A percentile compares a stretch with the other conserved stretches of the same genome.
Evolutionary conservation across 2,329 filamentous ascomycete genomes (phyloP).

Genomic region (Alternaria brassicicola): DNA sequence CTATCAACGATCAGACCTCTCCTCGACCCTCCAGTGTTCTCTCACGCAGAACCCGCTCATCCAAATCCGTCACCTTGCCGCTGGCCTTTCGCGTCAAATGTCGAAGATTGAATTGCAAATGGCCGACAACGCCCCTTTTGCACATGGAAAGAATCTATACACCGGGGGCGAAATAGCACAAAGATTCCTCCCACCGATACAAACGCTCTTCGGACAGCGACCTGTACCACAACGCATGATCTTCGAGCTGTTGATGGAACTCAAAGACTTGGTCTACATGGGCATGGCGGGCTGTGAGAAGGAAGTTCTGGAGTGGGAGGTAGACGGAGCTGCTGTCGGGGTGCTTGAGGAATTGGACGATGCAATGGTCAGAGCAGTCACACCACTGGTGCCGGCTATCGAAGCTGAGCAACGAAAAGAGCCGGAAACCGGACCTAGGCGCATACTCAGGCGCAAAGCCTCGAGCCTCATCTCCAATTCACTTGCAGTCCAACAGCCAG

Average conservation of each 20-base stretch:
- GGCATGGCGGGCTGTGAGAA: constrained; percentile 35
- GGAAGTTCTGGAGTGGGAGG: constrained; percentile 41
- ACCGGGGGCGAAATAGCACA: constrained; percentile 43
- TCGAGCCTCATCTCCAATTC: constrained; percentile 13
- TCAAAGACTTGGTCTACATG: constrained; percentile 40
- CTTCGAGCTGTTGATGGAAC: constrained; percentile 44
- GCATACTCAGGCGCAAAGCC: constrained; percentile 28
- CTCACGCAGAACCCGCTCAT: constrained; percentile 42
- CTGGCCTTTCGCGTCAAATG: constrained; percentile 45
- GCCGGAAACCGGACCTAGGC: constrained; percentile 13
- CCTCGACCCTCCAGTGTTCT: constrained; percentile 38
- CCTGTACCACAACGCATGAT: constrained; percentile 44
- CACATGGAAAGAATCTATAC: constrained; percentile 41
- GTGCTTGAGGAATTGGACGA: constrained; percentile 43
- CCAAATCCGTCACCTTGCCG: constrained; percentile 43
- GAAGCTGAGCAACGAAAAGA: constrained; percentile 3
- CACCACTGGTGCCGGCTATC: constrained; percentile 12
- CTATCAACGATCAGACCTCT: constrained; percentile 28
- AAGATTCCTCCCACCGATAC: constrained; percentile 41
- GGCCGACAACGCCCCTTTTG: constrained; percentile 44
- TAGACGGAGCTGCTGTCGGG: constrained; percentile 27
- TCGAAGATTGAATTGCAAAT: constrained; percentile 44
- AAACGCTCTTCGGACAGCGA: constrained; percentile 39
- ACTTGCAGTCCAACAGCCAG: background rate
- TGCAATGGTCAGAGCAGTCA: constrained; percentile 29